Evolutionary conservation across 2,329 filamentous ascomycete genomes (phyloP).

Genomic region (Xylaria polymorpha): DNA sequence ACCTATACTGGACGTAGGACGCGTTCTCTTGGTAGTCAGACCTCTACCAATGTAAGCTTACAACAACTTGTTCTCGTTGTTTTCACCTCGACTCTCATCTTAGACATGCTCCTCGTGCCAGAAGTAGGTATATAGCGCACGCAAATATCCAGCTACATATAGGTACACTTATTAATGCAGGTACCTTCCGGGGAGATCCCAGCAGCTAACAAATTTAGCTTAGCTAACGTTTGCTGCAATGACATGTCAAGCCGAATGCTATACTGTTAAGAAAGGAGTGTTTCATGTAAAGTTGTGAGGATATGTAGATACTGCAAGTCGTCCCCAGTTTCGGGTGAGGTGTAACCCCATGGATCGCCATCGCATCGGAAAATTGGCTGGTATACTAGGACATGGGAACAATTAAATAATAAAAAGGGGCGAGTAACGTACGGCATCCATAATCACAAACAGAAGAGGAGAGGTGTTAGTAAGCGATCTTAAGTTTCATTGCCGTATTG

Average conservation of each 20-base stretch:
- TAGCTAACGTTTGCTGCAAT: background rate
- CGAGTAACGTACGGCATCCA: background rate
- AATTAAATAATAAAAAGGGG: background rate
- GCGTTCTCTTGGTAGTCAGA: background rate
- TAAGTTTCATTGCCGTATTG: background rate
- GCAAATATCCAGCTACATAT: background rate
- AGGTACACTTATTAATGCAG: background rate
- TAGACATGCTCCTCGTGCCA: background rate
- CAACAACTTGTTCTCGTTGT: background rate
- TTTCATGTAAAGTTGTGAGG: background rate
- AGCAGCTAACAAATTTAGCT: background rate
- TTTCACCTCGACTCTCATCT: background rate
- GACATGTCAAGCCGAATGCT: background rate
- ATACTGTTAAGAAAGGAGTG: background rate
- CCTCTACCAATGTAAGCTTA: constrained; percentile 5
- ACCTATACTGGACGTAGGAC: background rate
- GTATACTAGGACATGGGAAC: background rate
- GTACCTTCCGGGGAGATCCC: background rate
- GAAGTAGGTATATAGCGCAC: background rate
- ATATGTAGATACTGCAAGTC: background rate
- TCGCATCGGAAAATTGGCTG: background rate
- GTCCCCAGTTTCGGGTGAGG: background rate
- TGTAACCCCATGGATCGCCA: constrained; percentile 1
- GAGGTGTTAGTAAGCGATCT: constrained; percentile 5
- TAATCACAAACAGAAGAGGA: background rate